Evolutionary conservation across 2,329 filamentous ascomycete species (phyloP), one percentile per base, ranked within the genome.

Genomic region (Claviceps digitariae): DNA sequence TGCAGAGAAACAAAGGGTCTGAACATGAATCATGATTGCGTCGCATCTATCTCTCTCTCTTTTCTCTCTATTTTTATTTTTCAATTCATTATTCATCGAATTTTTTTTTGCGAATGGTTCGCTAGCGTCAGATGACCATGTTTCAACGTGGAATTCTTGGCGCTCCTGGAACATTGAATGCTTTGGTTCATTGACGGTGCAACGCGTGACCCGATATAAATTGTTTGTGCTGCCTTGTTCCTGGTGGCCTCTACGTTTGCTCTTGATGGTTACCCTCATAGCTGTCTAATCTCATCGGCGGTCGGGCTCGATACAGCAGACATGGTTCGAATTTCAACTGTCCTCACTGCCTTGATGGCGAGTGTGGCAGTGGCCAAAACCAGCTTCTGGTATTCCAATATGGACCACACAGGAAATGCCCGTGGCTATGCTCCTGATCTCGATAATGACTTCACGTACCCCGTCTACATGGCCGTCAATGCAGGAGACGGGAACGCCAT

Each of bases 371-470:
- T 56, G 48, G 60, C 60, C 45, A 36, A 52, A 23, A 63, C 59
- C 34, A 63, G 59, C 48, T 73, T 68, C 58, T 73, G 70, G 68
- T 73, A 73, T 58, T 61, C 69, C 38, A 69, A 69, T 51, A 64
- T 74, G 59, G 69, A 73, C 51, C 71, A 73, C 54, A 64, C 62
- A 1, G 64, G 62, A 1, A 23, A 61, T 1, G 53, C 63, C n/a
- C 64, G 70, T 8, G 70, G 70, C 4, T 72, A 63, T 52, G 69
- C 70, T 1, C 71, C 70, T 1, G 68, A 72, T 47, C 64, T 73
- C 4, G 69, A 67, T 36, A 58, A 58, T 20, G 66, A 72, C 55
- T 64, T 58, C 52, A 58, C 55, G 12, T 74, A 73, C 52, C 59
- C 64, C 0, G 67, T 73, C 15, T 72, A 60, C 57, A 67, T 64